Conservation (phyloP, 331 rosid genomes). For the Acacia concinna region DNA sequence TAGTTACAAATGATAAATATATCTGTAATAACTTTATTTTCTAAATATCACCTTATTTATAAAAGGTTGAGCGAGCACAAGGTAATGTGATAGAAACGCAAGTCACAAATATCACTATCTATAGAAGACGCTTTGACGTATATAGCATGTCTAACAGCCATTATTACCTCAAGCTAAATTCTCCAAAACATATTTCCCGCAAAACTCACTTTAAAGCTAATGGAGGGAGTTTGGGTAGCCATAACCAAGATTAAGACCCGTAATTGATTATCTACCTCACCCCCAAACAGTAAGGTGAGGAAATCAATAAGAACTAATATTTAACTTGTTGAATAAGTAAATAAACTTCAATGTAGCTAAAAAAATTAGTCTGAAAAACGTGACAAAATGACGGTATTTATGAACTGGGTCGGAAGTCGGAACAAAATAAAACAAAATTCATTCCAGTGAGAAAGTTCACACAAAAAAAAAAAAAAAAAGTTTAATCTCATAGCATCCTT, state of each 20-base stretch:
- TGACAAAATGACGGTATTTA: background rate
- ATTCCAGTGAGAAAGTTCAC: conserved; percentile 13
- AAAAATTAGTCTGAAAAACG: background rate
- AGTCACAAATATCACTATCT: too few relatives aligned
- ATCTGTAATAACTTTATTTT: too few relatives aligned
- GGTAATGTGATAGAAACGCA: background rate
- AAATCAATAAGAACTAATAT: background rate
- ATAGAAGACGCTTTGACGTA: too few relatives aligned
- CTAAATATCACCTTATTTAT: too few relatives aligned
- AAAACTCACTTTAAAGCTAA: background rate
- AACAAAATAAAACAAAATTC: conserved; percentile 11
- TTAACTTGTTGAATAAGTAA: background rate
- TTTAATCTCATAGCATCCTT: conserved; percentile 8
- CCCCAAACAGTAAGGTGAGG: background rate
- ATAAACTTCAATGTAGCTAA: background rate
- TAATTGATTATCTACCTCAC: background rate
- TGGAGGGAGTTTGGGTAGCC: background rate
- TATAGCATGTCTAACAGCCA: too few relatives aligned
- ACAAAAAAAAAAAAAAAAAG: background rate
- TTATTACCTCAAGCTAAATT: background rate
- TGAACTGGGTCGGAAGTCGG: background rate
- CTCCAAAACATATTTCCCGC: background rate
- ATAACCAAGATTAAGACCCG: background rate
- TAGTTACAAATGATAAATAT: too few relatives aligned
- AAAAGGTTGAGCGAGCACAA: too few relatives aligned